A percentile compares a stretch with the other conserved stretches of the same genome.
phyloP scores from a whole-genome alignment of 768 basidiomycete species.

The Pleurotus tuoliensis region DNA sequence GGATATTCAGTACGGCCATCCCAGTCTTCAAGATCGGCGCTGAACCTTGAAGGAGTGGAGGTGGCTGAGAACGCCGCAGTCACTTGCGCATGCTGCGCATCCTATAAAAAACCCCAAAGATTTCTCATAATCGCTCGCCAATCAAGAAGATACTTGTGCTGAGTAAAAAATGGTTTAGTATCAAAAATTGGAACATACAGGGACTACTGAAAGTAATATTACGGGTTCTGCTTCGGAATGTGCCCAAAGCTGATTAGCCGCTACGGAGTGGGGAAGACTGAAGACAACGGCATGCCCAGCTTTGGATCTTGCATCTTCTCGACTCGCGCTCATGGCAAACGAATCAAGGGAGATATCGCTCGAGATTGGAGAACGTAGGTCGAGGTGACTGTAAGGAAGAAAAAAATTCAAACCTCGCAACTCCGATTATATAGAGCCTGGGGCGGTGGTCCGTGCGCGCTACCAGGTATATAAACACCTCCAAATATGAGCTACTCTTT shows the following conservation, averaged over 20 bases:
- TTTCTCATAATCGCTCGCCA: no score
- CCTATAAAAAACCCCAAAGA: no score
- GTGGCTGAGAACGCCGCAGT: no score
- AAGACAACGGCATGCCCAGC: slow-evolving; percentile 67
- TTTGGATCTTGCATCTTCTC: slow-evolving; percentile 48
- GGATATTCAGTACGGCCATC: not conserved
- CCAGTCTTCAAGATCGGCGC: not conserved
- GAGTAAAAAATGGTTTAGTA: not conserved
- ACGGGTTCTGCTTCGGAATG: slow-evolving; percentile 21
- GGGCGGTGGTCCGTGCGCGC: slow-evolving; percentile 51
- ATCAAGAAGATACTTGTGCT: no score
- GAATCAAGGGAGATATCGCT: slow-evolving; percentile 12
- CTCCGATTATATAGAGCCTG: slow-evolving; percentile 18
- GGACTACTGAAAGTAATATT: not conserved
- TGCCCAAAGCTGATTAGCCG: slow-evolving; percentile 74
- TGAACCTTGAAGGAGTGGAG: no score
- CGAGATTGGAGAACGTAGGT: slow-evolving; percentile 15
- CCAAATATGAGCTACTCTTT: slow-evolving; percentile 3
- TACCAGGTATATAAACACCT: slow-evolving; percentile 16
- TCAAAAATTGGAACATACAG: not conserved
- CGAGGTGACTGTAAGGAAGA: slow-evolving; percentile 25
- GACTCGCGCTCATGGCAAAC: slow-evolving; percentile 21
- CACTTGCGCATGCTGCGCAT: no score
- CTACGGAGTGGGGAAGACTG: slow-evolving; percentile 34
- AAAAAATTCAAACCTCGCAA: not conserved